Base-by-base conservation (phyloP, 2,329 filamentous ascomycete species). In the Fusarium phyllophilum region DNA sequence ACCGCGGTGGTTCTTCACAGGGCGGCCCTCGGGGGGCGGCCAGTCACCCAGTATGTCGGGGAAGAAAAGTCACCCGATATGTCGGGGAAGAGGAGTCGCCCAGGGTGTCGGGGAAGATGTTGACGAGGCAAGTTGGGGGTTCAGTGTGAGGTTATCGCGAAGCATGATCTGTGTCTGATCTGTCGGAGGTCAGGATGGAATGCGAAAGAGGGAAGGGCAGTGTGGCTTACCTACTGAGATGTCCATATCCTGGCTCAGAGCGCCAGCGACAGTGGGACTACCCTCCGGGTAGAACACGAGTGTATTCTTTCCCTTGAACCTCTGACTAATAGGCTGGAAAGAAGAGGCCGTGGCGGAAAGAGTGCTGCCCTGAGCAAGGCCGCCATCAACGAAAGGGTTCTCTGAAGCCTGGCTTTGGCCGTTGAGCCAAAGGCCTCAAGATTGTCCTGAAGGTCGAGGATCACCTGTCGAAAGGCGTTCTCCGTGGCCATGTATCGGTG, bases 101-200 rank as follows among this genome's bases (percentile, higher is more conserved):
- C 42, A 26, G 9, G 18, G 15, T 26, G 42, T 45, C 17, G 39
- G 39, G 39, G 22, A 46, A 46, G 44, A 22, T 46, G 44, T 29
- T 26, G 44, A 46, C 17, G 13, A 46, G 44, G 4, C 20, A 6
- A 7, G 20, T 14, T 1, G 24, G 18, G 10, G 44, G 14, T 17
- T 48, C 20, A 20, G 20, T 8, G 13, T 12, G 20, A n/a, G 41
- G 14, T 22, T 34, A 8, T 12, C 10, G 22, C 9, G 15, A 13
- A 51, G 12, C 17, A 20, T 34, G 17, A 98, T 93, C 92, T 94
- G 65, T 22, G 15, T 13, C 1, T 46, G 18, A 98, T 94, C 92
- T 94, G 64, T 20, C 22, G 26, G 15, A 61, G 79, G 66, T 59
- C 22, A 57, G 49, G 22, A 54, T 24, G 24, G 22, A 12, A 18